Evolutionary conservation across 305 asterid species (phyloP).

Genomic region (Solanum hybrid): DNA sequence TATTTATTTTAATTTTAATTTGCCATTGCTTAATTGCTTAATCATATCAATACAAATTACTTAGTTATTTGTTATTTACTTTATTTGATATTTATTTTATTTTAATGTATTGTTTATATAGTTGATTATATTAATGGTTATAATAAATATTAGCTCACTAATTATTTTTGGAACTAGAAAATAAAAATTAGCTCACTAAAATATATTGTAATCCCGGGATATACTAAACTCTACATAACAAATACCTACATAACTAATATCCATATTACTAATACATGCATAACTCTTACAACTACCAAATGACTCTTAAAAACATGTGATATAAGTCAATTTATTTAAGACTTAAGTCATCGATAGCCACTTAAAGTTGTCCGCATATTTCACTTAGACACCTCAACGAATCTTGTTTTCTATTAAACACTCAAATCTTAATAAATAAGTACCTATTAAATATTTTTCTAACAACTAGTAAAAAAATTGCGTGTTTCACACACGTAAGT

Average conservation of each 20-base stretch:
- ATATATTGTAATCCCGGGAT: not conserved
- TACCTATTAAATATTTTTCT: not conserved
- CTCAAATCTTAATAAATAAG: not conserved
- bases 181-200: not conserved
- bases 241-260: not conserved
- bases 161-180: too few species aligned
- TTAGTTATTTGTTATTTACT: not conserved
- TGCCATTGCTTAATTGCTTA: not conserved
- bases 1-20: too few species aligned
- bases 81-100: too few species aligned
- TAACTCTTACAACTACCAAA: not conserved
- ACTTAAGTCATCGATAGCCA: not conserved
- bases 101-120: not conserved
- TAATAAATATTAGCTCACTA: not conserved
- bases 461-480: not conserved
- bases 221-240: not conserved
- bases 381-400: not conserved
- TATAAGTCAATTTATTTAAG: not conserved
- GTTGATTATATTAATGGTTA: not conserved
- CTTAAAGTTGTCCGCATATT: not conserved
- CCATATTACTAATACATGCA: not conserved
- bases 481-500: not conserved
- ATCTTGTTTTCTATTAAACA: not conserved
- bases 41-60: not conserved
- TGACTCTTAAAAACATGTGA: not conserved